These are phyloP conservation scores for Guyanaporus albipodus DNA, from an alignment of 768 basidiomycete genomes.

Conservation along the genomic window DNA sequence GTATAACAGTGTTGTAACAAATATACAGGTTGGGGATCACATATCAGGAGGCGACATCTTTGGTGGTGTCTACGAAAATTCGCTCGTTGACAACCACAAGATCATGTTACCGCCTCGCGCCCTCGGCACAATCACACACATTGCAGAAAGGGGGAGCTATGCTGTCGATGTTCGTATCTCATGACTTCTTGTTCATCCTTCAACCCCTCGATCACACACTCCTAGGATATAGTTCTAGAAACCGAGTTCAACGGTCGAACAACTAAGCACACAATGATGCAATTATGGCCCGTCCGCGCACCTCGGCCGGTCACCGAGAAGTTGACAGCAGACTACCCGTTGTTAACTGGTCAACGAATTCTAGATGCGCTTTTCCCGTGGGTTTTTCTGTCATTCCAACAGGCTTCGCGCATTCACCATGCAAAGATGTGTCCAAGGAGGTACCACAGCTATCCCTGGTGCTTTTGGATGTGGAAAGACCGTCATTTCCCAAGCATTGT, in stretches of 20 bases:
- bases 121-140: slow-evolving; percentile 89
- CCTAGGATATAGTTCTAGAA: slow-evolving; percentile 89
- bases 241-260: slow-evolving; percentile 97
- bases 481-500: slow-evolving; percentile 96
- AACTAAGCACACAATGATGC: slow-evolving; percentile 94
- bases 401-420: not conserved
- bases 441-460: slow-evolving; percentile 96
- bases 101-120: slow-evolving; percentile 94
- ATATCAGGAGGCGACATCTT: slow-evolving; percentile 97
- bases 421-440: slow-evolving; percentile 87
- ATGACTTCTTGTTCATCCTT: not conserved
- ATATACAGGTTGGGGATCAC: slow-evolving; percentile 83
- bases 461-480: slow-evolving; percentile 99
- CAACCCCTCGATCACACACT: not conserved
- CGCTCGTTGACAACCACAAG: slow-evolving; percentile 93
- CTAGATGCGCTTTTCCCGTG: slow-evolving; percentile 95
- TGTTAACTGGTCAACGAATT: slow-evolving; percentile 95
- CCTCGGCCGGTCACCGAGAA: slow-evolving; percentile 96
- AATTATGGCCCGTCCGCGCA: slow-evolving; percentile 98
- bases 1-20: slow-evolving; percentile 6
- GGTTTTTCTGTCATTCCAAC: slow-evolving; percentile 27
- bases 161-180: slow-evolving; percentile 69
- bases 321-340: slow-evolving; percentile 85
- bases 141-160: slow-evolving; percentile 94
- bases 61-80: slow-evolving; percentile 95